Percentiles rank a stretch among this genome's conserved stretches.
These are phyloP conservation scores for Oemleria cerasiformis DNA, from an alignment of 306 rosid species.

Conservation along the genomic window DNA sequence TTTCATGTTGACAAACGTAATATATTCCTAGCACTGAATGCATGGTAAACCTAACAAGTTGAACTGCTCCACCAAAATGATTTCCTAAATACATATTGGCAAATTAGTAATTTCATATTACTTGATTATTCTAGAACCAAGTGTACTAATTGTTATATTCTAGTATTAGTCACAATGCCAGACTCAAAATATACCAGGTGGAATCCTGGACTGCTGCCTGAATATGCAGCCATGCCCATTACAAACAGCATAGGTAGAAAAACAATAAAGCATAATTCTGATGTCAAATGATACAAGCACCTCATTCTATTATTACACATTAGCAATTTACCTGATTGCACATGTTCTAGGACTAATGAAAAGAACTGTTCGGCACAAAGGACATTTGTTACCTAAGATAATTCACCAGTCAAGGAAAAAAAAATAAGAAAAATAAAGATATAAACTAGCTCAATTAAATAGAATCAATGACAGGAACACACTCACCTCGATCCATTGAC, in stretches of 20 bases:
- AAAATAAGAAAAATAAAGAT: constrained; percentile 8
- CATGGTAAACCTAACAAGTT: not conserved
- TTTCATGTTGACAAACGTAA: constrained; percentile 4
- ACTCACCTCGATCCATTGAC: constrained; percentile 90
- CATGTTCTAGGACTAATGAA: constrained; percentile 83
- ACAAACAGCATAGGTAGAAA: not conserved
- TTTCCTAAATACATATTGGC: constrained; percentile 14
- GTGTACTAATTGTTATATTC: constrained; percentile 17
- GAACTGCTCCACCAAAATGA: constrained; percentile 5
- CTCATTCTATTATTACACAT: not conserved
- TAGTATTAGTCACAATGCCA: not conserved
- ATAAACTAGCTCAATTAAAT: constrained; percentile 12
- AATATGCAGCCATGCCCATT: not conserved
- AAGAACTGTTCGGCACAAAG: constrained; percentile 95
- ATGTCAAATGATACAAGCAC: constrained; percentile 8
- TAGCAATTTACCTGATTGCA: constrained; percentile 65
- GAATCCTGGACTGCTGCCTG: not conserved
- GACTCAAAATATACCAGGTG: not conserved
- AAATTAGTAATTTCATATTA: not conserved
- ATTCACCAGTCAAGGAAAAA: constrained; percentile 23
- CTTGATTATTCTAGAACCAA: constrained; percentile 6
- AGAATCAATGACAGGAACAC: constrained; percentile 27
- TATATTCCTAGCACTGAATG: constrained; percentile 8
- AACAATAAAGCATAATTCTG: not conserved
- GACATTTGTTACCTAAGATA: constrained; percentile 92